Evolutionary conservation across 345 rosid genomes (phyloP).

Genomic region (Anacardium occidentale): DNA sequence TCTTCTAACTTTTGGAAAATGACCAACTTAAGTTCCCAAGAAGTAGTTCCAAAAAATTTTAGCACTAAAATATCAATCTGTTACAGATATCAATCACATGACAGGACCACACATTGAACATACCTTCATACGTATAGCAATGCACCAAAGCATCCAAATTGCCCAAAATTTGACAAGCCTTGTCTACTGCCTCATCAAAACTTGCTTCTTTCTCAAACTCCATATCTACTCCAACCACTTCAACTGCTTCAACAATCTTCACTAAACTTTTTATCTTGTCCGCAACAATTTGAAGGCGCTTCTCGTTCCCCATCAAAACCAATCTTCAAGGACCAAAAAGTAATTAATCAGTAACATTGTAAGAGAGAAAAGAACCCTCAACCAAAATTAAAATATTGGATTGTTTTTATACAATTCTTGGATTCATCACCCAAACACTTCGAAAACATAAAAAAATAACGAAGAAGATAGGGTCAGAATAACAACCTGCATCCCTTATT

Average conservation of each 20-base stretch:
- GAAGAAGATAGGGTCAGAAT: neutral
- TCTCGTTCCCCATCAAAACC: conserved; percentile 81
- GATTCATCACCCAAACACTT: neutral
- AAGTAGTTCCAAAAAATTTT: neutral
- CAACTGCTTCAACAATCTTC: conserved; percentile 37
- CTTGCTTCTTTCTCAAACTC: conserved; percentile 63
- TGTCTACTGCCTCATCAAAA: conserved; percentile 70
- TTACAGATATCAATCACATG: neutral
- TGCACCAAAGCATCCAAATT: conserved; percentile 73
- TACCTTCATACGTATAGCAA: conserved; percentile 76
- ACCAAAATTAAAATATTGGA: neutral
- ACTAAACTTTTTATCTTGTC: conserved; percentile 44
- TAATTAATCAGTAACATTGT: neutral
- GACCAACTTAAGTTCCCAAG: neutral
- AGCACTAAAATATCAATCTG: neutral
- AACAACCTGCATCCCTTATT: conserved; percentile 74
- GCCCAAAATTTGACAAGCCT: conserved; percentile 57
- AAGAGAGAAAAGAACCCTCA: neutral
- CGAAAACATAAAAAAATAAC: neutral
- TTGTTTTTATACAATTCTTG: too few relatives aligned
- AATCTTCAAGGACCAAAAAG: conserved; percentile 37
- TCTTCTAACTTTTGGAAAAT: neutral
- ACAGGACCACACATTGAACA: neutral
- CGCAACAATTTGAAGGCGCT: conserved; percentile 34
- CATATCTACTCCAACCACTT: conserved; percentile 68